These are phyloP conservation scores for Monilinia laxa DNA, from an alignment of 2,329 filamentous ascomycete species.

Conservation along the genomic window DNA sequence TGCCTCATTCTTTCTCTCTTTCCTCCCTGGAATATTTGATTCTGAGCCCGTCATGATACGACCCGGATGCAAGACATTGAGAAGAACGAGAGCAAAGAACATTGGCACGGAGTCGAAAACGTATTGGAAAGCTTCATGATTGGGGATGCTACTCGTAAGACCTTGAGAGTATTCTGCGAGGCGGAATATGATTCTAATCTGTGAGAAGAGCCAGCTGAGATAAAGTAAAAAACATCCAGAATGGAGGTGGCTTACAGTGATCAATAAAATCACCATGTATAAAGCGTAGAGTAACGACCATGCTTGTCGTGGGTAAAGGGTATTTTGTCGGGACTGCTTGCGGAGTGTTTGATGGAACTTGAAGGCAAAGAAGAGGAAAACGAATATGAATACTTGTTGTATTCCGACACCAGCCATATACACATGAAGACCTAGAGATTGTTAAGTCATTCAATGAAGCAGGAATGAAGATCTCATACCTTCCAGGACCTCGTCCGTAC, in stretches of 20 bases:
- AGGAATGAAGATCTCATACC: neutral
- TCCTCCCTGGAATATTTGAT: slow-evolving; percentile 23
- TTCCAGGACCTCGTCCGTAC: slow-evolving; percentile 30
- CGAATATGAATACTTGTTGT: slow-evolving; percentile 32
- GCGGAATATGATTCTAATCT: slow-evolving; percentile 60
- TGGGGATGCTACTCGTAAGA: slow-evolving; percentile 45
- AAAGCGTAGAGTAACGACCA: slow-evolving; percentile 27
- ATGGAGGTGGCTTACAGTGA: slow-evolving; percentile 27
- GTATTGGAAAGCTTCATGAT: slow-evolving; percentile 53
- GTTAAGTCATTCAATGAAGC: neutral
- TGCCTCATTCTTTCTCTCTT: slow-evolving; percentile 16
- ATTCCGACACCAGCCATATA: slow-evolving; percentile 34
- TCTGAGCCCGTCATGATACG: slow-evolving; percentile 24
- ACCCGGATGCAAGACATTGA: slow-evolving; percentile 28
- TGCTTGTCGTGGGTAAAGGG: slow-evolving; percentile 11
- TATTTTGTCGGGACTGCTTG: neutral
- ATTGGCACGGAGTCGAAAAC: slow-evolving; percentile 56
- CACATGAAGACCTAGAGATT: slow-evolving; percentile 25
- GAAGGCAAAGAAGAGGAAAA: slow-evolving; percentile 28
- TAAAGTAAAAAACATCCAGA: neutral
- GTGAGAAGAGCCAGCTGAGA: slow-evolving; percentile 8
- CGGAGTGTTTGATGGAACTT: slow-evolving; percentile 30
- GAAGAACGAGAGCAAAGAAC: slow-evolving; percentile 33
- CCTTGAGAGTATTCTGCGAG: slow-evolving; percentile 55
- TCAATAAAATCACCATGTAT: slow-evolving; percentile 30